Evolutionary conservation across 768 basidiomycete genomes (phyloP), one percentile per base, ranked within the genome.

Genomic region (Panaeolus cyanescens): DNA sequence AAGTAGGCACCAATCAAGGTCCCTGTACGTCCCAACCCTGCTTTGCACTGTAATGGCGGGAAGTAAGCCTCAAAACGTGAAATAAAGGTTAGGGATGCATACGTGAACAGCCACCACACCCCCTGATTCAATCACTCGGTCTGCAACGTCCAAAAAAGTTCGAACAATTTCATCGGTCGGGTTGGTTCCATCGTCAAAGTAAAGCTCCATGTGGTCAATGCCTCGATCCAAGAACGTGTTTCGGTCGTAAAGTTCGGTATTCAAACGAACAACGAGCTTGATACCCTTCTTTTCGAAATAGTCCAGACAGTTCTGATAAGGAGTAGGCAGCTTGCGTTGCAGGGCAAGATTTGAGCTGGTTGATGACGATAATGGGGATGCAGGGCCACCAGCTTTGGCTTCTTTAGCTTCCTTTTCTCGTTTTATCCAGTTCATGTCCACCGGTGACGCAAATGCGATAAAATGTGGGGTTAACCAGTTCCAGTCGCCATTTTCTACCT

Each of bases 131-230:
- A 98, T 87, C 30, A 91, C 80, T 19, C 84, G 78, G 69, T 98
- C 96, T 1, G 90, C 87, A 58, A 93, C 77, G 66, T 92, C 90
- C 66, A 99, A 91, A 70, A 99, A 99, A 60, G 88, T 85, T 58
- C 95, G 85, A 42, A 95, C 92, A 67, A 98, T 97, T 60, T 97
- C 93, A 74, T 97, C 93, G 0, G 95, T 91, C 5, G 96, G 96
- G 74, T 99, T 99, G 22, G 95, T 97, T 20, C 97, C 97, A 72
- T 99, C 97, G 74, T 98, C 95, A 66, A 97, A 99, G 75, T 96
- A 98, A 64, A 98, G 83, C 66, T 96, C 95, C 76, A 90, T 82
- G 71, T 97, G 93, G 66, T 89, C 88, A 70, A 96, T 91, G 10
- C 93, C 94, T 53, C 85, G 87, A 67, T 93, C 91, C 68, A 88